phyloP scores from a whole-genome alignment of 129 eudicot species.

The Solidago caesia region DNA sequence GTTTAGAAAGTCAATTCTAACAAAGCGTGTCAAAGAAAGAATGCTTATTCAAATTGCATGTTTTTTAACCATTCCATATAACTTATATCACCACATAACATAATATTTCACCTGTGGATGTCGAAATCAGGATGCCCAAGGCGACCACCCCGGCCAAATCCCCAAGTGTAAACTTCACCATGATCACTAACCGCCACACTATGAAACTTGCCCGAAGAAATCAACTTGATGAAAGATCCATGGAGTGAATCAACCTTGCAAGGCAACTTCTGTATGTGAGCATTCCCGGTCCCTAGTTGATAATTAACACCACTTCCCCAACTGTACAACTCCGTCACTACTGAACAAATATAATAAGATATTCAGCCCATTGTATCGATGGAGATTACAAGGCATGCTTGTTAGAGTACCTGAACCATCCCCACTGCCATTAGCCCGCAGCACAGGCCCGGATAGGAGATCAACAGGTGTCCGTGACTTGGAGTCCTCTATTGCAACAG shows the following conservation, averaged over 20 bases:
- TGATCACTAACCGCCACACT: slow-evolving; percentile 81
- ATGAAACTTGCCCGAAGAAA: slow-evolving; percentile 92
- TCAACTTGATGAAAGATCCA: slow-evolving; percentile 62
- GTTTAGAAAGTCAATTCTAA: not conserved
- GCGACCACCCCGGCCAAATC: slow-evolving; percentile 98
- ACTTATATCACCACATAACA: not conserved
- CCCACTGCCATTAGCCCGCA: slow-evolving; percentile 56
- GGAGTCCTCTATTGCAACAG: slow-evolving; percentile 71
- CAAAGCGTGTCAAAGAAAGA: not conserved
- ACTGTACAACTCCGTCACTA: slow-evolving; percentile 89
- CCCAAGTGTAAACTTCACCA: slow-evolving; percentile 98
- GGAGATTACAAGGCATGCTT: slow-evolving; percentile 10
- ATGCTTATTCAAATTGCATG: slow-evolving; percentile 4
- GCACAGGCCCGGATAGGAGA: slow-evolving; percentile 87
- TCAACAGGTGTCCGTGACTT: slow-evolving; percentile 84
- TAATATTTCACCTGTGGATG: slow-evolving; percentile 71
- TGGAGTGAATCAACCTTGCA: slow-evolving; percentile 93
- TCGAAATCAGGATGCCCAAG: slow-evolving; percentile 99
- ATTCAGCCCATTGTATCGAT: slow-evolving; percentile 19
- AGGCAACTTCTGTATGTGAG: slow-evolving; percentile 94
- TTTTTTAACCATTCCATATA: not conserved
- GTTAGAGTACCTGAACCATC: slow-evolving; percentile 54
- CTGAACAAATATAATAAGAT: slow-evolving; percentile 35
- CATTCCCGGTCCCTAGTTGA: slow-evolving; percentile 98
- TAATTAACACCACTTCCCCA: slow-evolving; percentile 99